Percentiles rank a stretch among this genome's conserved stretches.
These are phyloP conservation scores for Rhododendron molle DNA, from an alignment of 148 eudicot genomes.

Conservation along the genomic window DNA sequence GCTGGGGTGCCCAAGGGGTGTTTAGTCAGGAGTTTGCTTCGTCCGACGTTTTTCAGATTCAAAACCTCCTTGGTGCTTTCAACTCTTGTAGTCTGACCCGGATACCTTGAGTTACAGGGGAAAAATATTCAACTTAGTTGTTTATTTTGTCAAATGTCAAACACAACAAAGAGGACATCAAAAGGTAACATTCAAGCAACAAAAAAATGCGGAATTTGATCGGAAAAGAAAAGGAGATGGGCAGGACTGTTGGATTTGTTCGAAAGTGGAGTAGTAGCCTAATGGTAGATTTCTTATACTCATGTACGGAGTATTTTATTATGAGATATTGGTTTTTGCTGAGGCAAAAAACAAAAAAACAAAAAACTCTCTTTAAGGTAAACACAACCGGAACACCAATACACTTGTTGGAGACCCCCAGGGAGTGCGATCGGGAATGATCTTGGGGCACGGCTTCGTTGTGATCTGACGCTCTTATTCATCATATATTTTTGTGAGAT, in stretches of 20 bases:
- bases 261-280: not conserved
- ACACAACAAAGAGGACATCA: not conserved
- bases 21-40: not conserved
- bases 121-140: not conserved
- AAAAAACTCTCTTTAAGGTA: too few relatives aligned
- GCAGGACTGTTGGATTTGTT: not conserved
- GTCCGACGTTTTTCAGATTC: not conserved
- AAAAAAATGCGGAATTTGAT: not conserved
- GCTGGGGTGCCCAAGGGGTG: not conserved
- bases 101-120: not conserved
- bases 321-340: too few relatives aligned
- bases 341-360: too few relatives aligned
- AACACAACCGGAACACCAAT: too few relatives aligned
- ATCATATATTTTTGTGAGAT: too few relatives aligned
- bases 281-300: not conserved
- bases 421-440: too few relatives aligned
- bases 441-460: too few relatives aligned
- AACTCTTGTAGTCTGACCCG: not conserved
- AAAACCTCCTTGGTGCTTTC: not conserved
- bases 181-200: not conserved
- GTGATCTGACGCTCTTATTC: too few relatives aligned
- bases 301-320: too few relatives aligned
- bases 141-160: not conserved
- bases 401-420: too few relatives aligned
- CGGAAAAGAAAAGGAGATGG: not conserved